Evolutionary conservation across 495 filamentous ascomycete genomes (phyloP), one percentile per base, ranked within the genome.

Genomic region (Aspergillus nanangensis): DNA sequence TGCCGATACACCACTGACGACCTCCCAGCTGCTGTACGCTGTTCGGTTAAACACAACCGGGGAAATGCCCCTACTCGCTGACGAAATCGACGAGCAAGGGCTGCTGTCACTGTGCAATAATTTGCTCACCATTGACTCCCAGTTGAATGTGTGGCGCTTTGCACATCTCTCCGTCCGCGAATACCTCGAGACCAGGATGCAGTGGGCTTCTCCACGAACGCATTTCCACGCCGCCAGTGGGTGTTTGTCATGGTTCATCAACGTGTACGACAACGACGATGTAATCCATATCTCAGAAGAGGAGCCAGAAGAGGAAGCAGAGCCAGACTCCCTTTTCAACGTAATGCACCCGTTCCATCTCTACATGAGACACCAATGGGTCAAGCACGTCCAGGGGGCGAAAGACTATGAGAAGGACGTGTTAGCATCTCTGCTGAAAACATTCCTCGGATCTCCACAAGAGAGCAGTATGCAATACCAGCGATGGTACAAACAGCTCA

Each of bases 91-190:
- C 31, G 47, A 54, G 34, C 38, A 51, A 37, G 41, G 55, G 2
- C 43, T 63, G 7, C 52, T 63, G 8, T 43, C 55, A 8, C 50
- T 65, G 20, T 65, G 61, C 25, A 56, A 55, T 33, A 59, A 62
- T 38, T 40, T 69, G 9, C 48, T 69, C 14, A 38, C 52, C 2
- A 36, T 61, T 24, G 65, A 66, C 34, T 38, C 48, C 7, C 38
- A 64, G 23, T 18, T 46, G 17, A 44, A 59, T 15, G 51, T 56
- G 3, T 65, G 60, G 55, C 55, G 61, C 13, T 63, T 69, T 31
- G 47, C 58, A 1, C 64, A 66, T 51, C 37, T 63, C 1, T 66
- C 61, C 0, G 63, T 66, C 25, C 18, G 33, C 19, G 61, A 66
- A 43, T 67, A 59, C 19, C 23, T 65, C 21, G 53, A 62, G 23